Evolutionary conservation across 805 yeast species (phyloP).

Genomic region (Metschnikowia orientalis): DNA sequence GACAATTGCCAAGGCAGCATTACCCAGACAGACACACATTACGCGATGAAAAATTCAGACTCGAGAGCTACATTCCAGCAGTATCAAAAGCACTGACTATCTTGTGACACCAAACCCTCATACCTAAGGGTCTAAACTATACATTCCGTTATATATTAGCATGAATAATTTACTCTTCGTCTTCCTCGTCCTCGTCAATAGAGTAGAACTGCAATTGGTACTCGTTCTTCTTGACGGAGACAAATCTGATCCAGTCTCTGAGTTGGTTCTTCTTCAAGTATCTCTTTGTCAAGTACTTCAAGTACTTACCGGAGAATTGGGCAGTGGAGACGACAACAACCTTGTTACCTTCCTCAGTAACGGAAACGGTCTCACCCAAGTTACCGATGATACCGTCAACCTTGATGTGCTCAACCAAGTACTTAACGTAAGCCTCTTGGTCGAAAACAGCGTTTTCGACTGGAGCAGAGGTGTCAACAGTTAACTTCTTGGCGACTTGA

Average conservation of each 20-base stretch:
- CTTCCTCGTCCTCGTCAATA: constrained; percentile 66
- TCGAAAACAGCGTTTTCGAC: constrained; percentile 96
- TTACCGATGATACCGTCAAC: constrained; percentile 94
- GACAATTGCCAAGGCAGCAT: too few relatives aligned
- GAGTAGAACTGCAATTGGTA: constrained; percentile 99
- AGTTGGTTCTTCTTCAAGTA: constrained; percentile 99
- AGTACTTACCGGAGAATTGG: constrained; percentile 99
- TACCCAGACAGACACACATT: too few relatives aligned
- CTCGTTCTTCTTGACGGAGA: constrained; percentile 89
- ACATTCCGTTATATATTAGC: constrained; percentile 1
- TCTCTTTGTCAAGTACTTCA: constrained; percentile 99
- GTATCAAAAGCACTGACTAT: too few relatives aligned
- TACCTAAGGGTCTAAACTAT: too few relatives aligned
- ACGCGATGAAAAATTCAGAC: too few relatives aligned
- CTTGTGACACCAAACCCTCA: too few relatives aligned
- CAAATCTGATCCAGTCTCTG: constrained; percentile 99
- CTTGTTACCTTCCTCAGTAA: constrained; percentile 81
- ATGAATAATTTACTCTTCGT: constrained; percentile 63
- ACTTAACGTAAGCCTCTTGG: constrained; percentile 96
- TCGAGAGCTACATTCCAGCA: too few relatives aligned
- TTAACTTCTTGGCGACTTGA: constrained; percentile 79
- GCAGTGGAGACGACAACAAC: constrained; percentile 86
- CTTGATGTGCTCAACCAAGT: constrained; percentile 98
- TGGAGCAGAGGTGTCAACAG: constrained; percentile 95
- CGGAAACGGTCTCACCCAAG: constrained; percentile 92